phyloP scores from a whole-genome alignment of 371 early-diverging fungal genomes.

The Syncephalastrum monosporum region DNA sequence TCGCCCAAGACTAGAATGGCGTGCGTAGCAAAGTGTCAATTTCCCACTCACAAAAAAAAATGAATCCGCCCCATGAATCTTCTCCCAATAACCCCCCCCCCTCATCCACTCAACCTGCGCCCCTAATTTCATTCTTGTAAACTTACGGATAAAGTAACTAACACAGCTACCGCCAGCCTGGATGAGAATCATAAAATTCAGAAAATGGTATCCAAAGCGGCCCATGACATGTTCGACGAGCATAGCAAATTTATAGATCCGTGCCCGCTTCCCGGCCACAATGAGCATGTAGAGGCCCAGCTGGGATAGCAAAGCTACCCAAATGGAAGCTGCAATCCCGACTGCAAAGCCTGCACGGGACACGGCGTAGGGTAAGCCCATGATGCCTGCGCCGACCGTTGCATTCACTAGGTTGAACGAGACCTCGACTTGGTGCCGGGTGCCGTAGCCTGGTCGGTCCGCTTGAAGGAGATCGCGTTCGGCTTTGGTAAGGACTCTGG shows the following conservation, averaged over 20 bases:
- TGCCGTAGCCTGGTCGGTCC: conserved; percentile 48
- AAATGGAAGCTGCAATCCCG: conserved; percentile 47
- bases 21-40: not conserved
- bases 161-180: conserved; percentile 50
- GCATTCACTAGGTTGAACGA: conserved; percentile 61
- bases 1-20: conserved; percentile 50
- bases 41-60: not conserved
- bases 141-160: conserved; percentile 51
- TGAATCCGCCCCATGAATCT: not conserved
- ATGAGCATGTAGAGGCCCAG: conserved; percentile 55
- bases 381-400: conserved; percentile 59
- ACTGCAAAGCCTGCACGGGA: conserved; percentile 52
- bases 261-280: conserved; percentile 48
- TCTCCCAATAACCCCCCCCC: no score
- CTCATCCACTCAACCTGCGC: not conserved
- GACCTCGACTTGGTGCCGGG: conserved; percentile 36
- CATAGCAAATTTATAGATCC: conserved; percentile 50
- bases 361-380: conserved; percentile 47
- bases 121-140: conserved; percentile 1
- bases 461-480: conserved; percentile 44
- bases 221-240: conserved; percentile 59
- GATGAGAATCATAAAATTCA: conserved; percentile 52
- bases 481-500: conserved; percentile 19
- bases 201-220: conserved; percentile 46
- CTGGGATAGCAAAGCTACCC: conserved; percentile 50